Conservation (phyloP, 2,329 filamentous ascomycete species). For the Fusarium decemcellulare region DNA sequence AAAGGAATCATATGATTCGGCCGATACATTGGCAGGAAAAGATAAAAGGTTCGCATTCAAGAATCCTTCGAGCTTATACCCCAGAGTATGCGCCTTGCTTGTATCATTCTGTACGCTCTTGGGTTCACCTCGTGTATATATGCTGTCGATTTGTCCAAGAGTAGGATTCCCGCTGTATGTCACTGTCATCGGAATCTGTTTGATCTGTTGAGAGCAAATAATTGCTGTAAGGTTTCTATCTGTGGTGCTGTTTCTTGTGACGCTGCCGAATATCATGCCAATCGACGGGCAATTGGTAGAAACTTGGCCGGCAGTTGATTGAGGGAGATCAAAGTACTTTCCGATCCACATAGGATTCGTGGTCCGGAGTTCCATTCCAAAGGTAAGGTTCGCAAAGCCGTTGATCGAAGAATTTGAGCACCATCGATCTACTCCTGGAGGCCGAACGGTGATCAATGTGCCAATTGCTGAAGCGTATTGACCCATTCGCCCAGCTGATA, state of each 20-base stretch:
- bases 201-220: background rate
- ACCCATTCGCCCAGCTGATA: no score
- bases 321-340: background rate
- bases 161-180: background rate
- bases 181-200: background rate
- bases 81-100: background rate
- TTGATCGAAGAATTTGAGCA: background rate
- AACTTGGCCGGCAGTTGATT: background rate
- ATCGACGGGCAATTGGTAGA: background rate
- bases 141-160: background rate
- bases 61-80: background rate
- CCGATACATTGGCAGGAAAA: background rate
- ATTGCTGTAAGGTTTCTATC: background rate
- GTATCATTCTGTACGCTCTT: background rate
- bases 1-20: background rate
- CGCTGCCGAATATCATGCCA: background rate
- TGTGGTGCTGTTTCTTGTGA: background rate
- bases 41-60: background rate
- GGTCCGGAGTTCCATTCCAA: background rate
- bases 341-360: background rate
- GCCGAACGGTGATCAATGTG: no score
- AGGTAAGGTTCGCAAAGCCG: background rate
- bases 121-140: background rate
- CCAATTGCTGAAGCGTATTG: no score
- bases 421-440: no score